Evolutionary conservation across 2,329 filamentous ascomycete genomes (phyloP), one percentile per base, ranked within the genome.

Genomic region (Colletotrichum sublineola): DNA sequence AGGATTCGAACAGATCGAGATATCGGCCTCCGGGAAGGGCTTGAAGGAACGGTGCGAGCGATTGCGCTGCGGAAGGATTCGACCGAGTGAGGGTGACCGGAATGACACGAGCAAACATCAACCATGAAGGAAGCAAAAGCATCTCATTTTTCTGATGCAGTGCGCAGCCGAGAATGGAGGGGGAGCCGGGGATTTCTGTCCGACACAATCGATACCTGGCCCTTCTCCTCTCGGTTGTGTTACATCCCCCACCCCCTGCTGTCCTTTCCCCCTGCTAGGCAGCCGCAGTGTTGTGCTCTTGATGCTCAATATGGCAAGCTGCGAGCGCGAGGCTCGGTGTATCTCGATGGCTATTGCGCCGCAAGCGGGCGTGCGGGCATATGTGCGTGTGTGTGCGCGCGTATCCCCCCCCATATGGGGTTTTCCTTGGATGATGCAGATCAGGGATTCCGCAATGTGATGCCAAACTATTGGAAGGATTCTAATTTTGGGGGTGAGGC

Each of bases 201-300:
- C 33, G 68, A 56, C 64, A 68, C 44, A 63, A 58, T 63, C 52
- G 50, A 71, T 52, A 12, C 50, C 68, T 71, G 68, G 58, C 64
- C 40, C 44, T 46, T 46, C 29, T 36, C n/a, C 24, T 63, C 44
- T 44, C n/a, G 38, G 44, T 38, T 62, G 20, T 24, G 24, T 33
- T 46, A n/a, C 44, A 46, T 4, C 18, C 40, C 18, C 29, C 58
- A 29, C 42, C 40, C 42, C 42, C 18, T 46, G 42, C 18, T 8
- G 18, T 18, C 6, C 18, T 15, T 5, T 18, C 31, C 7, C 33
- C 53, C 18, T 31, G 53, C 53, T n/a, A 50, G 44, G 60, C 44
- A 50, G 44, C 36, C 33, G 31, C n/a, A 24, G n/a, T 48, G 33
- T 48, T 14, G 20, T 62, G 31, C 42, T 50, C n/a, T 62, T 50